phyloP scores from a whole-genome alignment of 208 protist species.

The Leishmania turanica region DNA sequence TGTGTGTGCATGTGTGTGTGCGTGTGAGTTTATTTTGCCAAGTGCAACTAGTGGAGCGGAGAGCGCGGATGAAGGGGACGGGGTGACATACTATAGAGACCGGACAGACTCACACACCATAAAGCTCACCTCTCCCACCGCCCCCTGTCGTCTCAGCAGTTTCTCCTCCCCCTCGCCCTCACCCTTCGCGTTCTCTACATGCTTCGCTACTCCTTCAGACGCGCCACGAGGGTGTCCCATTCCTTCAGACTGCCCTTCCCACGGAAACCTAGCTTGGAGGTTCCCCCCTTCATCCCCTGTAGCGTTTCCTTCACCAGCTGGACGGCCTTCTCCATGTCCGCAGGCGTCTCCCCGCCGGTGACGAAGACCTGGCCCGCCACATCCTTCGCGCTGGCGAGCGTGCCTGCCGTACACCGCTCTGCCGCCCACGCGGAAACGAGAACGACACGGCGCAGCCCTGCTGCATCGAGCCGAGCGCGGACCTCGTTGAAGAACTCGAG shows the following conservation, averaged over 20 bases:
- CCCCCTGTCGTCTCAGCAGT: neutral
- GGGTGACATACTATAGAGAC: neutral
- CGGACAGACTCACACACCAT: neutral
- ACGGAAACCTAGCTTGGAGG: constrained; percentile 75
- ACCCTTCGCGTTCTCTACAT: neutral
- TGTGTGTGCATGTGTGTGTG: neutral
- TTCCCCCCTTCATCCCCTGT: constrained; percentile 65
- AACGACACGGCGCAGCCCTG: constrained; percentile 35
- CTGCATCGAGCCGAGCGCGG: constrained; percentile 32
- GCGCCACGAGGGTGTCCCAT: constrained; percentile 59
- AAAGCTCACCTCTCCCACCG: neutral
- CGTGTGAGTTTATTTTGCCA: neutral
- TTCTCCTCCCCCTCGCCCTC: neutral
- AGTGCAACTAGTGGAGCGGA: neutral
- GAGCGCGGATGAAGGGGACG: neutral
- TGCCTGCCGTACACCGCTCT: constrained; percentile 20
- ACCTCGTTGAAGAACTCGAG: constrained; percentile 66
- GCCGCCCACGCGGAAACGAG: constrained; percentile 66
- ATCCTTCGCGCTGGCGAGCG: constrained; percentile 27
- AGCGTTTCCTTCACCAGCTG: constrained; percentile 41
- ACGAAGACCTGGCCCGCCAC: constrained; percentile 71
- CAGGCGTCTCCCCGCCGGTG: constrained; percentile 42
- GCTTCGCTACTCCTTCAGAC: constrained; percentile 18
- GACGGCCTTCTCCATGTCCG: constrained; percentile 40
- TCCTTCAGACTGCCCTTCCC: constrained; percentile 70